Base-by-base conservation (phyloP, 1,284 basidiomycete species). In the Ganoderma leucocontextum region DNA sequence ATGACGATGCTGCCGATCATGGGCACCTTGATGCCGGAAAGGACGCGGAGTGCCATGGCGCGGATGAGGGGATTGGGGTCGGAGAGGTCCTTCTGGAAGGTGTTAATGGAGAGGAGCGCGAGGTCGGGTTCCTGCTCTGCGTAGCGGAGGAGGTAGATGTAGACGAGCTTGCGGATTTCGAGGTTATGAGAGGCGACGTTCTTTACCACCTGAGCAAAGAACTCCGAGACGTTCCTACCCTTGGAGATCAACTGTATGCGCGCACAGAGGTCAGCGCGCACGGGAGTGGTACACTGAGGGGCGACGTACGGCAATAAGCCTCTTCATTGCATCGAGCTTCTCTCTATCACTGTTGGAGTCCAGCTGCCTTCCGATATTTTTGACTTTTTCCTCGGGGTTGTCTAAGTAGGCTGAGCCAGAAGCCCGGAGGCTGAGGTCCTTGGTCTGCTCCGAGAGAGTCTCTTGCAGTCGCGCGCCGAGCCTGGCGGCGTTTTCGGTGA, bases 141-240 rank as follows among this genome's bases (percentile, higher is more conserved):
- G 80, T 98, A 97, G 70, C 96, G 91, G 49, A 99, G 84, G 70
- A 99, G 91, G 81, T 97, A 98, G 74, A 99, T 97, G 81, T 99
- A 99, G 57, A 99, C 97, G 66, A 99, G 91, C 82, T 99, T 98
- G 72, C 97, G 91, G 73, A 98, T 94, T 80, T 98, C 96, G 60
- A 99, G 90, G 78, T 95, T 95, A 59, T 89, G 89, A 2, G 94
- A 94, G 3, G 94, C 95, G 62, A 97, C 95, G 74, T 96, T 96
- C 84, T 97, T 97, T 76, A 97, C 95, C 47, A 98, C 96, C 78
- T 94, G 93, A 4, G 96, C 94, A 76, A 97, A 98, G 85, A 95
- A 97, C 69, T 91, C 89, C 44, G 96, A 93, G 72, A 97, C 95
- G 75, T 96, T 94, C 62, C 95, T 91, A 39, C 93, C 93, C 82